Evolutionary conservation across 192 early-diverging fungal genomes (phyloP).

Genomic region (Coemansia asiatica): DNA sequence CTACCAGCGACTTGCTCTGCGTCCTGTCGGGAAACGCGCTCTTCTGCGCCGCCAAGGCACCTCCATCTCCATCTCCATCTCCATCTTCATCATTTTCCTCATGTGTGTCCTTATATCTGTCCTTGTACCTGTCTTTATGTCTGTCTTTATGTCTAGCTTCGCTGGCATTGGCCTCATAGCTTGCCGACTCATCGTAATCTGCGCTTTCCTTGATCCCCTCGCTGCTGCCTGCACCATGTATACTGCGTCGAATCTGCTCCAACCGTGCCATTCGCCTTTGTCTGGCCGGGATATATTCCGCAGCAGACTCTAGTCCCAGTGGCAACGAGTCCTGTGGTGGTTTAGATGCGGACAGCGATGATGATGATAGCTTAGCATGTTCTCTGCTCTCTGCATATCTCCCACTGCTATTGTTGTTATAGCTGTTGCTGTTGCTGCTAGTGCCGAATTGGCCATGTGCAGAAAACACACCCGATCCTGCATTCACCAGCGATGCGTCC

Average conservation of each 20-base stretch:
- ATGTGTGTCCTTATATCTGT: not conserved
- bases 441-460: no score
- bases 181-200: no score
- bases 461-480: not conserved
- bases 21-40: constrained; percentile 50
- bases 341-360: no score
- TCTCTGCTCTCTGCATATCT: no score
- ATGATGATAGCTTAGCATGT: no score
- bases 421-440: no score
- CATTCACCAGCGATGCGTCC: not conserved
- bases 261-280: constrained; percentile 33
- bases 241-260: constrained; percentile 20
- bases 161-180: no score
- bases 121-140: not conserved
- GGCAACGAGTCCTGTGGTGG: not conserved
- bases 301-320: not conserved
- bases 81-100: not conserved
- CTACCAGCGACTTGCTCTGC: constrained; percentile 71
- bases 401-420: no score
- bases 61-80: not conserved
- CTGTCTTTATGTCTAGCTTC: no score
- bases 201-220: no score
- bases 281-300: constrained; percentile 24
- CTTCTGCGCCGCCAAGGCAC: not conserved
- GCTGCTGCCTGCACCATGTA: constrained; percentile 13